Conservation (phyloP, 768 basidiomycete genomes). For the Podaxis rugospora region DNA sequence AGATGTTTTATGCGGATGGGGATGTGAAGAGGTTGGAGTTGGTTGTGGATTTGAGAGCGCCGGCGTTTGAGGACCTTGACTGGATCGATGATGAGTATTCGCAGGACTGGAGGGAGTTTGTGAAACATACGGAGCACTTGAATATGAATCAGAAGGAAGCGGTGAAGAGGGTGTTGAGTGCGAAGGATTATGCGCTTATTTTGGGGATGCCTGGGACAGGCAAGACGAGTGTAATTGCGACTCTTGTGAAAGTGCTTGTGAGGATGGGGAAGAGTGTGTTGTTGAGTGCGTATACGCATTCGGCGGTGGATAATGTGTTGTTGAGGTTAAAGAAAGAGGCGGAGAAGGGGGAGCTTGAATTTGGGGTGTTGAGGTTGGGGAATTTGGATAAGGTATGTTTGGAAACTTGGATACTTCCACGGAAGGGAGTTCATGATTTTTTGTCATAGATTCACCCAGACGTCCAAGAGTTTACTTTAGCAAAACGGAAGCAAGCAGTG, state of each 20-base stretch:
- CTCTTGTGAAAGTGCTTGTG: conserved; percentile 78
- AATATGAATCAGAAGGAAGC: conserved; percentile 74
- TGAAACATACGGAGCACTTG: conserved; percentile 34
- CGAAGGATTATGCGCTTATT: conserved; percentile 87
- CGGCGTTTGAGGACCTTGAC: conserved; percentile 45
- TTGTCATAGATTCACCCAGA: conserved; percentile 73
- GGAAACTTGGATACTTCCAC: neutral
- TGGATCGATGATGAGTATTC: conserved; percentile 11
- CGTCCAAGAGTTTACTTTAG: conserved; percentile 66
- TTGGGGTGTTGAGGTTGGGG: conserved; percentile 79
- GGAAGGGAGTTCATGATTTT: neutral
- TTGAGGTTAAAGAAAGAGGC: conserved; percentile 59
- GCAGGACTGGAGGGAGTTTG: conserved; percentile 11
- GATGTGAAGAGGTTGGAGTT: conserved; percentile 64
- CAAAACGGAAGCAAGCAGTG: conserved; percentile 45
- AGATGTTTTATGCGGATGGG: conserved; percentile 78
- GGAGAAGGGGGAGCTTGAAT: conserved; percentile 33
- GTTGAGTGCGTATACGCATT: conserved; percentile 93
- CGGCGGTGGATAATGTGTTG: conserved; percentile 96
- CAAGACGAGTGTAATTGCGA: conserved; percentile 92
- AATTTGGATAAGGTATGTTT: conserved; percentile 80
- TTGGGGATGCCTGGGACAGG: conserved; percentile 99
- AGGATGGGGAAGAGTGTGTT: conserved; percentile 82
- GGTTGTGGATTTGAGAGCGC: conserved; percentile 76
- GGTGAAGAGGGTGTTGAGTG: conserved; percentile 67